Evolutionary conservation across 2,329 filamentous ascomycete species (phyloP).

Genomic region (Fusarium sp.): DNA sequence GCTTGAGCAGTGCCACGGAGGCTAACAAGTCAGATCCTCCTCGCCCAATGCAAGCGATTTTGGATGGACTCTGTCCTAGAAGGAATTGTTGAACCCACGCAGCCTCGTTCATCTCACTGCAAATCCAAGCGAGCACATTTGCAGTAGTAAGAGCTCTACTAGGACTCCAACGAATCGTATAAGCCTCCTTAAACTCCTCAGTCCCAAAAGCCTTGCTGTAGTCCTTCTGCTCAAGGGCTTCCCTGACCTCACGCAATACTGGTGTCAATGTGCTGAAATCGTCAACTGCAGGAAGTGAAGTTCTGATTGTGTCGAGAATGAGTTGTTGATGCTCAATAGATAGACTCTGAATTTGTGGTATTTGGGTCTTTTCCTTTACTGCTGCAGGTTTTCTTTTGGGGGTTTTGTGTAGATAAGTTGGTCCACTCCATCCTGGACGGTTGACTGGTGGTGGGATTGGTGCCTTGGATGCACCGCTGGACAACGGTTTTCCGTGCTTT

Average conservation of each 20-base stretch:
- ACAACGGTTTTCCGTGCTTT: slow-evolving; percentile 8
- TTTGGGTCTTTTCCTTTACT: not conserved
- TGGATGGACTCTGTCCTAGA: not conserved
- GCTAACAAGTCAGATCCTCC: slow-evolving; percentile 9
- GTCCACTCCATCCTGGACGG: slow-evolving; percentile 16
- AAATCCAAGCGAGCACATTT: slow-evolving; percentile 14
- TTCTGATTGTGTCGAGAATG: slow-evolving; percentile 18
- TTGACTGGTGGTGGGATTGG: slow-evolving; percentile 11
- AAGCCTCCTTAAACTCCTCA: slow-evolving; percentile 7
- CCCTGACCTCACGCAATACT: slow-evolving; percentile 6
- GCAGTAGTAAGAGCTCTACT: slow-evolving; percentile 3
- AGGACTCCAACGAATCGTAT: slow-evolving; percentile 9
- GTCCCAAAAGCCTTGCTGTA: slow-evolving; percentile 4
- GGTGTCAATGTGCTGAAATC: slow-evolving; percentile 4
- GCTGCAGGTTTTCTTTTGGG: not conserved
- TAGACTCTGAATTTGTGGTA: not conserved
- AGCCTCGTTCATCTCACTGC: slow-evolving; percentile 6
- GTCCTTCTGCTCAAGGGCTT: slow-evolving; percentile 15
- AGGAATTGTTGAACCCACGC: slow-evolving; percentile 5
- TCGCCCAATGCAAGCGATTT: not conserved
- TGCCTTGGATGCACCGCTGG: slow-evolving; percentile 14
- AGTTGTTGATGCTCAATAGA: slow-evolving; percentile 5
- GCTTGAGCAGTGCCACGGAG: not conserved
- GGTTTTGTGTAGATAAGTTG: slow-evolving; percentile 14
- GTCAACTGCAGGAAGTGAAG: not conserved